Evolutionary conservation across 306 rosid genomes (phyloP), one percentile per base, ranked within the genome.

Genomic region (Vigna hirtella): DNA sequence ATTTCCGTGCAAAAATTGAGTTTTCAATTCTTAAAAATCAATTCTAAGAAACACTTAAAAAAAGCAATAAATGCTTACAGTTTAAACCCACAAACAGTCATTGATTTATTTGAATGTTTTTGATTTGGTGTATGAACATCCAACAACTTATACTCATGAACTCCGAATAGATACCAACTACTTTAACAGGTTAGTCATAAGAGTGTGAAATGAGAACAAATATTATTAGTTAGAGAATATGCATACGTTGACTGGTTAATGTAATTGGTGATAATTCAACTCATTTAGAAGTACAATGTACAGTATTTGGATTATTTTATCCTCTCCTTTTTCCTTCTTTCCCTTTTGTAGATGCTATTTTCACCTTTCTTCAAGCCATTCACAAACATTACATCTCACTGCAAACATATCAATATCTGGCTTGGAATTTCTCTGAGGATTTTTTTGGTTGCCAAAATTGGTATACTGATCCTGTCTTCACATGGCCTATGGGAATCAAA

Each of bases 401-500:
- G 42, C 6, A 49, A 36, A 15, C 17, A 58, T 9, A 38, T 36
- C 9, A 16, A 26, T 26, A 11, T 66, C 55, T 53, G 79, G 18
- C 24, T 66, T 38, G 16, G 20, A 52, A 22, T 52, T 53, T 52
- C 56, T 51, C 36, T 18, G 18, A 77, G 48, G 68, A 16, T 2
- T 28, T 55, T 32, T 49, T 38, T 52, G n/a, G 9, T 52, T 74
- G 73, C 69, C 77, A 70, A 70, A 75, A 82, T 50, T 20, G 48
- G 45, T 36, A 71, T 26, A 13, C 50, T 36, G n/a, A 20, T 59
- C 45, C 59, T 11, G 62, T 62, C 72, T 55, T 40, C 68, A 53
- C 62, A 26, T 61, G 32, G 59, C 49, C 56, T 2, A 38, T 73
- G 77, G 18, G 77, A 71, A 58, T 73, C 85, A 51, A 62, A 50